Base-by-base conservation (phyloP, 1,284 basidiomycete genomes). In the Ceratobasidium sp. region DNA sequence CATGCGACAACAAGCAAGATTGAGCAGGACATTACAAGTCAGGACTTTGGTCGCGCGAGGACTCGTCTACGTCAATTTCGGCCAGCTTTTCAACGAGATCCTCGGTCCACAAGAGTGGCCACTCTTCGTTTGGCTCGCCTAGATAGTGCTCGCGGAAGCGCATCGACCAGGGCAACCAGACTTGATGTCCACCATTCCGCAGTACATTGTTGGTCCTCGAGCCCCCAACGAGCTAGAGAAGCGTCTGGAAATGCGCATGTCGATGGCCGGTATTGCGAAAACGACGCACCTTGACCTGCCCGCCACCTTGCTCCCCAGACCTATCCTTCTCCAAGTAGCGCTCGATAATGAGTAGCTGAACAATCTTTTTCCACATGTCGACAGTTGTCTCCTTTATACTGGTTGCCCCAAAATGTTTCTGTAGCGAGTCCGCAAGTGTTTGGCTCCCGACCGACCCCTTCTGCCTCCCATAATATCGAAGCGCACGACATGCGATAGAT, bases 111-210 rank as follows among this genome's bases (percentile, higher is more conserved):
- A 58, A 16, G 25, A 60, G 53, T 9, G 58, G 58, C 42, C 25
- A 61, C 23, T 71, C 40, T 25, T 60, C 30, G 58, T 25, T 25
- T 2, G 33, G 30, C 21, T 38, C 46, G 4, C 69, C 56, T 8
- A 61, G 28, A 12, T 61, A 21, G 38, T 60, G 42, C 21, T 71
- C 69, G 9, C 40, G 28, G 48, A 71, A 71, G 7, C 58, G 58
- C 42, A 71, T 36, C 16, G 58, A 51, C 69, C 69, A 71, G 16
- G 69, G 69, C 18, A 71, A 30, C 36, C 33, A 51, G n/a, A 71
- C 48, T 16, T 28, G 23, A 5, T n/a, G 42, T 46, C 58, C 58
- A 14, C 56, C 58, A 5, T 7, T 30, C 14, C 36, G 23, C 12
- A 71, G 18, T 0, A 71, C 30, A 36, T 61, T 61, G 46, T 71